These are phyloP conservation scores for Mycena filopes DNA, from an alignment of 768 basidiomycete genomes.

Conservation along the genomic window DNA sequence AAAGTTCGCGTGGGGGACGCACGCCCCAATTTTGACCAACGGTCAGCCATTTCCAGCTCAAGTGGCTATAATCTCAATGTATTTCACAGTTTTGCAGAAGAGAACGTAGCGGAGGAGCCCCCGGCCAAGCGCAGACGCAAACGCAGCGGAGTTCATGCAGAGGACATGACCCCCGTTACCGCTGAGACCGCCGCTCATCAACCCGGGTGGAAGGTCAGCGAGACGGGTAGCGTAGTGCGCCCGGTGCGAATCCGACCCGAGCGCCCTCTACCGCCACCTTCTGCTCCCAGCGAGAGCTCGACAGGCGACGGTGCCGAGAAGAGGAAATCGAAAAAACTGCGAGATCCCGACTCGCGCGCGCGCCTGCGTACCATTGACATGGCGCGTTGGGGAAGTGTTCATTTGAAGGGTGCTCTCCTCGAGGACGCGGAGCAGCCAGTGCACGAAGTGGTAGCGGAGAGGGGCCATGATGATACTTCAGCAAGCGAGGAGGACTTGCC, in stretches of 20 bases:
- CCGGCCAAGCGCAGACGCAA: conserved; percentile 59
- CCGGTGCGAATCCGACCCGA: conserved; percentile 78
- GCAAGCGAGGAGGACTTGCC: conserved; percentile 47
- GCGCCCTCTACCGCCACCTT: conserved; percentile 60
- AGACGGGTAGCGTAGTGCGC: conserved; percentile 70
- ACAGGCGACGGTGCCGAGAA: conserved; percentile 24
- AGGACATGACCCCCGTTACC: conserved; percentile 74
- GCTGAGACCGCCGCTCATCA: conserved; percentile 62
- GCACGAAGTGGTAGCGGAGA: conserved; percentile 37
- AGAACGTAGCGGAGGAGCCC: conserved; percentile 33
- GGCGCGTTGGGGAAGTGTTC: conserved; percentile 73
- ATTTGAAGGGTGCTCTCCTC: conserved; percentile 76
- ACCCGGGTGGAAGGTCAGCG: conserved; percentile 76
- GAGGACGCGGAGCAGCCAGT: conserved; percentile 45
- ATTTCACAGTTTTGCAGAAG: conserved; percentile 5
- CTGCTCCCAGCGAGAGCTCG: conserved; percentile 29
- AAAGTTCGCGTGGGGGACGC: conserved; percentile 87
- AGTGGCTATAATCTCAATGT: not conserved
- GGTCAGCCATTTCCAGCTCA: conserved; percentile 50
- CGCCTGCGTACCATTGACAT: conserved; percentile 77
- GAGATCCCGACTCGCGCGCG: conserved; percentile 67
- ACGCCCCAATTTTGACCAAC: conserved; percentile 75
- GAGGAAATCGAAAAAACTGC: conserved; percentile 57
- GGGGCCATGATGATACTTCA: conserved; percentile 19
- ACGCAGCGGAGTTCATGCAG: conserved; percentile 55